Evolutionary conservation across 345 rosid species (phyloP).

Genomic region (Jatropha curcas): DNA sequence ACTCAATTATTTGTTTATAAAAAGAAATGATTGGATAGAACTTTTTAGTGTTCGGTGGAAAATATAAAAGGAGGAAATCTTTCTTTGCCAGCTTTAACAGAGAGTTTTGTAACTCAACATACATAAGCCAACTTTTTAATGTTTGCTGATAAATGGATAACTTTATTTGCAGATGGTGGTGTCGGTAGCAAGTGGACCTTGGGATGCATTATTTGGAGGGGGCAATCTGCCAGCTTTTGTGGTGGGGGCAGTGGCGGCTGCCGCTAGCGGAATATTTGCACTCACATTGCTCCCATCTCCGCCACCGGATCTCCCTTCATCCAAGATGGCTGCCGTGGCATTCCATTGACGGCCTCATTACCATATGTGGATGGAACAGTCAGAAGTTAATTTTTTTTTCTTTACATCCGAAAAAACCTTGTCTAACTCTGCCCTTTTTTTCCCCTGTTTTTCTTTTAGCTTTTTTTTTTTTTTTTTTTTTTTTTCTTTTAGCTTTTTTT

Average conservation of each 20-base stretch:
- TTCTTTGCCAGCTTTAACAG: too few relatives aligned
- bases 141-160: too few relatives aligned
- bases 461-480: too few relatives aligned
- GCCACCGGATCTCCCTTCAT: conserved; percentile 43
- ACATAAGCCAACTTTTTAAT: too few relatives aligned
- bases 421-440: neutral
- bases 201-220: conserved; percentile 74
- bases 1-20: neutral
- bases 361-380: neutral
- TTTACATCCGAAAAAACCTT: neutral
- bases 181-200: conserved; percentile 65
- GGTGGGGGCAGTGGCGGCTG: conserved; percentile 64
- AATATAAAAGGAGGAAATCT: too few relatives aligned
- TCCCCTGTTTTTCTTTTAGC: too few relatives aligned
- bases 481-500: too few relatives aligned
- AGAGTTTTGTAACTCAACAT: neutral
- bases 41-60: too few relatives aligned
- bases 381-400: neutral
- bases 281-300: conserved; percentile 72
- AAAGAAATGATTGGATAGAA: neutral
- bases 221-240: conserved; percentile 82
- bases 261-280: conserved; percentile 58
- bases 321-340: conserved; percentile 8
- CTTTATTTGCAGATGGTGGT: conserved; percentile 54
- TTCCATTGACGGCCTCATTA: conserved; percentile 13